phyloP scores from a whole-genome alignment of 2,329 filamentous ascomycete genomes.

The Verticillium zaregamsianum region DNA sequence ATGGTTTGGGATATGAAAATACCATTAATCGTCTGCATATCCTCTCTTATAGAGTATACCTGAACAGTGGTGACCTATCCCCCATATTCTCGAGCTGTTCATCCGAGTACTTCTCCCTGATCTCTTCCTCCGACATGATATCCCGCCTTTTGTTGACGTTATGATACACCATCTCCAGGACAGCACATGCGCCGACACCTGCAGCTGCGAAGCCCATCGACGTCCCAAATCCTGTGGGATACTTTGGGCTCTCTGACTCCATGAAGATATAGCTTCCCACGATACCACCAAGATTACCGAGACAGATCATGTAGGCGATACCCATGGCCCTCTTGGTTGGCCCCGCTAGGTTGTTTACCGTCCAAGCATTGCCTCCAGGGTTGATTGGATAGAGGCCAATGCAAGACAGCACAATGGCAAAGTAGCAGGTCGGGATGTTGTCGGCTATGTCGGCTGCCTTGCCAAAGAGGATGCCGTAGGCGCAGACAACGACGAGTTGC shows the following conservation, averaged over 20 bases:
- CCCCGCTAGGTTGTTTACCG: conserved; percentile 27
- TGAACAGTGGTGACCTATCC: conserved; percentile 24
- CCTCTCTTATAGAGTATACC: conserved; percentile 20
- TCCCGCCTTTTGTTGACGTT: conserved; percentile 19
- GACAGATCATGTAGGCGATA: conserved; percentile 26
- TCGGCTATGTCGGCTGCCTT: conserved; percentile 23
- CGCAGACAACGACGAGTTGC: conserved; percentile 2
- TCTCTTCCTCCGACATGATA: conserved; percentile 17
- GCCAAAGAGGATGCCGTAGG: conserved; percentile 19
- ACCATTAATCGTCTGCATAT: too few species aligned
- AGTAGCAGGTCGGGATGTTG: conserved; percentile 32
- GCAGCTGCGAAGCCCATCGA: conserved; percentile 15
- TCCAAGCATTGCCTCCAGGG: conserved; percentile 31
- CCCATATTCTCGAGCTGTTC: conserved; percentile 25
- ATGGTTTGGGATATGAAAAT: too few species aligned
- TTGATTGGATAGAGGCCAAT: conserved; percentile 30
- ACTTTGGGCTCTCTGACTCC: conserved; percentile 17
- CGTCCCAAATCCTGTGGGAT: conserved; percentile 20
- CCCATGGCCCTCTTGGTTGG: conserved; percentile 29
- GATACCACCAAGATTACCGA: conserved; percentile 18
- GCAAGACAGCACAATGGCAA: conserved; percentile 30
- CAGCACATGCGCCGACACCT: conserved; percentile 11
- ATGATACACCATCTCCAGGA: conserved; percentile 15
- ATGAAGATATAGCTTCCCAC: conserved; percentile 20
- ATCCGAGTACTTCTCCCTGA: conserved; percentile 21